Conservation (phyloP, 2,329 filamentous ascomycete genomes). For the Pseudogymnoascus sp. region DNA sequence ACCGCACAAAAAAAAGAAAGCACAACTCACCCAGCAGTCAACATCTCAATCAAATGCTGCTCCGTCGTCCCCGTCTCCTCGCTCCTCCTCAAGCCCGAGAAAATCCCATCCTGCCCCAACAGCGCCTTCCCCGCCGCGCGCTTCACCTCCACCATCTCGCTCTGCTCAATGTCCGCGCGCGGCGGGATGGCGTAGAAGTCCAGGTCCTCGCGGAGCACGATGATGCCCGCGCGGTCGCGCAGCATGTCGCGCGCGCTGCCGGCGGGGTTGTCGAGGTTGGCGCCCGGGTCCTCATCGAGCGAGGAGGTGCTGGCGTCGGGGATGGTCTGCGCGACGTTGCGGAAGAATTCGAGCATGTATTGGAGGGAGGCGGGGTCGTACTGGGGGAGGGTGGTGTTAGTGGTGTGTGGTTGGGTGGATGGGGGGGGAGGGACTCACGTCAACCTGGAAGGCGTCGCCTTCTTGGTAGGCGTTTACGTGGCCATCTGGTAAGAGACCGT, state of each 20-base stretch:
- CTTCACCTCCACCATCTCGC: slow-evolving; percentile 95
- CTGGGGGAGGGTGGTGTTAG: slow-evolving; percentile 45
- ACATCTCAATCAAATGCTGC: slow-evolving; percentile 97
- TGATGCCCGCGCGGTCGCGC: slow-evolving; percentile 86
- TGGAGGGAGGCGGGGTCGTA: slow-evolving; percentile 94
- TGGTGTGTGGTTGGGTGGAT: slow-evolving; percentile 34
- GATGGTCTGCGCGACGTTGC: slow-evolving; percentile 92
- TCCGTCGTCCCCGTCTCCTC: slow-evolving; percentile 95
- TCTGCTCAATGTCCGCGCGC: slow-evolving; percentile 68
- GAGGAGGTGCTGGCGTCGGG: slow-evolving; percentile 59
- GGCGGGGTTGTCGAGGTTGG: slow-evolving; percentile 59
- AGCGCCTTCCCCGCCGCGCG: slow-evolving; percentile 81
- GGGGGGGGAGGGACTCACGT: slow-evolving; percentile 58
- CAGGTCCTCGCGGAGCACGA: slow-evolving; percentile 88
- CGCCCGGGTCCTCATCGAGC: slow-evolving; percentile 44
- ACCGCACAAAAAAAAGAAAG: background rate
- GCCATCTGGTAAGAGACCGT: slow-evolving; percentile 93
- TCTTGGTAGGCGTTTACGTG: slow-evolving; percentile 91
- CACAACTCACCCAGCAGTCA: slow-evolving; percentile 80
- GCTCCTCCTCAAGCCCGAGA: slow-evolving; percentile 87
- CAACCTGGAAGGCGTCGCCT: slow-evolving; percentile 89
- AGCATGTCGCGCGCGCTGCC: slow-evolving; percentile 66
- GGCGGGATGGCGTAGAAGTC: slow-evolving; percentile 98
- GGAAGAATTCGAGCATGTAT: slow-evolving; percentile 99
- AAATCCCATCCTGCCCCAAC: slow-evolving; percentile 85